phyloP scores from a whole-genome alignment of 2,329 filamentous ascomycete genomes.

The Monilinia laxa region DNA sequence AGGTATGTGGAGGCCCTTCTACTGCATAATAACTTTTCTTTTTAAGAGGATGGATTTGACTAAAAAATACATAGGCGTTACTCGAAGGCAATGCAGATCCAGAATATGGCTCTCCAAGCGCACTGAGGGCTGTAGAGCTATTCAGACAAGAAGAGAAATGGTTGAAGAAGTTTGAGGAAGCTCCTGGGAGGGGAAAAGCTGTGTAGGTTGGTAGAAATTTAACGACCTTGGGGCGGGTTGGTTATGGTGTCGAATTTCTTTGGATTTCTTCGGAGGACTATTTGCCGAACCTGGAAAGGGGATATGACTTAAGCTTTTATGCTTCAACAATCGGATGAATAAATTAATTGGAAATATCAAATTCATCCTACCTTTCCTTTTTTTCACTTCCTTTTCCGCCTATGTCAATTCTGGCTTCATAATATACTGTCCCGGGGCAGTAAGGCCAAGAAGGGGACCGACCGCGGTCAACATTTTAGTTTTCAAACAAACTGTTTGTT shows the following conservation, averaged over 20 bases:
- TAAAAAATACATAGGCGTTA: constrained; percentile 40
- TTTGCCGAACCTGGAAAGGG: too few relatives aligned
- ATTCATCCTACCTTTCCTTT: too few relatives aligned
- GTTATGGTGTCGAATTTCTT: not conserved
- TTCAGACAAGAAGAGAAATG: constrained; percentile 55
- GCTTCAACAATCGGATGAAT: too few relatives aligned
- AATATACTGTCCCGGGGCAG: too few relatives aligned
- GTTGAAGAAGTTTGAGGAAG: constrained; percentile 50
- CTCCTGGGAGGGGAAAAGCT: constrained; percentile 50
- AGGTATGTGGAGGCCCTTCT: constrained; percentile 42
- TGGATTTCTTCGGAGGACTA: not conserved
- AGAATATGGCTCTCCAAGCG: constrained; percentile 51
- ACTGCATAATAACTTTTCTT: constrained; percentile 74
- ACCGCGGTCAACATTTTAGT: too few relatives aligned
- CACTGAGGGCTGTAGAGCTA: constrained; percentile 50
- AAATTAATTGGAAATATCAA: too few relatives aligned
- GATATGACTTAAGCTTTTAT: too few relatives aligned
- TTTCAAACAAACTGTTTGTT: too few relatives aligned
- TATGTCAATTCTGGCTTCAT: too few relatives aligned
- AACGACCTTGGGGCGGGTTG: not conserved
- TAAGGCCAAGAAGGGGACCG: too few relatives aligned
- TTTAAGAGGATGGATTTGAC: not conserved
- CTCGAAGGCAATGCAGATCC: constrained; percentile 56
- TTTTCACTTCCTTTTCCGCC: too few relatives aligned
- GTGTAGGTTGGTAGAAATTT: not conserved